Conservation (phyloP, 176 grass and related monocot genomes). For the Elymus sibiricus region DNA sequence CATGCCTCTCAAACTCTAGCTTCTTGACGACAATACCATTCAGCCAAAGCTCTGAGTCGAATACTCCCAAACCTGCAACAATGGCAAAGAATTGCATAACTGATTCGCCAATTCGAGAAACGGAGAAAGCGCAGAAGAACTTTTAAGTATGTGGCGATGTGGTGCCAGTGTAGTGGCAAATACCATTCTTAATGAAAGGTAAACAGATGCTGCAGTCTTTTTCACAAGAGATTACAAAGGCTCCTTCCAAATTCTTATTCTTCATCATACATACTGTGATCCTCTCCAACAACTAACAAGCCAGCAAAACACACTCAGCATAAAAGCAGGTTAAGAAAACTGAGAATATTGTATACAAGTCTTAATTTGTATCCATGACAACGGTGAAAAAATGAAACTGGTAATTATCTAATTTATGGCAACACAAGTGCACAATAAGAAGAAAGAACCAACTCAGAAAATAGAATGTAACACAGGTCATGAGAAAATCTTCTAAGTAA, state of each 20-base stretch:
- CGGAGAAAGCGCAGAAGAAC: too few relatives aligned
- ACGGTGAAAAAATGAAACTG: background rate
- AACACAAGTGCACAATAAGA: background rate
- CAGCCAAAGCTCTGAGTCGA: too few relatives aligned
- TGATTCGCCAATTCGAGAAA: too few relatives aligned
- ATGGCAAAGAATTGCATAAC: too few relatives aligned
- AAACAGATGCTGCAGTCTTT: constrained; percentile 47
- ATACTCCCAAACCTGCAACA: too few relatives aligned
- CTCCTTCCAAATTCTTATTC: too few relatives aligned
- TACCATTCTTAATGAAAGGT: constrained; percentile 45
- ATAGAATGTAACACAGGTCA: background rate
- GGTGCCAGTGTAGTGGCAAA: background rate
- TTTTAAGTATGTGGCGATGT: too few relatives aligned
- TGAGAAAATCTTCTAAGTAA: background rate
- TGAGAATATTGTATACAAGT: background rate
- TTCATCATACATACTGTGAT: constrained; percentile 31
- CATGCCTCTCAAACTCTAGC: too few relatives aligned
- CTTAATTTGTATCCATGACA: background rate
- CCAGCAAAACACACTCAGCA: constrained; percentile 7
- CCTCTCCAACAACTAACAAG: constrained; percentile 38
- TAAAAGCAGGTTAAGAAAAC: too few relatives aligned
- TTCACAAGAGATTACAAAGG: constrained; percentile 60
- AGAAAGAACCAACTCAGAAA: background rate
- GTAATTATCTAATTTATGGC: background rate
- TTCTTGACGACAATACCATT: too few relatives aligned